A percentile compares a stretch with the other conserved stretches of the same genome.
Evolutionary conservation across 2,329 filamentous ascomycete species (phyloP).

Genomic region (Aspergillus brunneoviolaceus): DNA sequence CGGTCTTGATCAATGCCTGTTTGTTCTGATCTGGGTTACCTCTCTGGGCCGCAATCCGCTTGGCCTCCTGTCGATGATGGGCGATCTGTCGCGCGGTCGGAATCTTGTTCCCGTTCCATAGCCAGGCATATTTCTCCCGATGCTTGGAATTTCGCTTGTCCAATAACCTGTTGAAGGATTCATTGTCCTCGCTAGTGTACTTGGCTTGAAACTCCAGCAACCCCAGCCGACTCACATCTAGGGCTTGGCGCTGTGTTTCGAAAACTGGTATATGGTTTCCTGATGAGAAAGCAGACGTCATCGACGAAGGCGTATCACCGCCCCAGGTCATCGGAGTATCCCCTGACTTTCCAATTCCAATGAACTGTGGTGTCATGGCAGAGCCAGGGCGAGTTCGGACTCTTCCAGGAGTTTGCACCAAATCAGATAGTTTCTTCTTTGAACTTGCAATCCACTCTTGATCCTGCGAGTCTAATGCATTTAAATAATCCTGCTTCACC

Average conservation of each 20-base stretch:
- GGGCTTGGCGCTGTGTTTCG: constrained; percentile 46
- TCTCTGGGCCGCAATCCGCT: constrained; percentile 66
- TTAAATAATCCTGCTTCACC: constrained; percentile 86
- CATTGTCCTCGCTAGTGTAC: constrained; percentile 97
- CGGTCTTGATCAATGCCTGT: constrained; percentile 61
- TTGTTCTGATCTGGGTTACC: constrained; percentile 58
- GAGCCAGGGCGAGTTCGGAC: constrained; percentile 29
- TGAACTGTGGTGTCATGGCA: constrained; percentile 57
- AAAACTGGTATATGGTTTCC: constrained; percentile 32
- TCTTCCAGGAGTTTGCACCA: constrained; percentile 74
- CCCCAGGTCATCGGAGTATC: constrained; percentile 53
- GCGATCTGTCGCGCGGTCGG: constrained; percentile 61
- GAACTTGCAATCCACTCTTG: constrained; percentile 82
- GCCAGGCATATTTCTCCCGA: constrained; percentile 82
- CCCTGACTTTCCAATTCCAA: constrained; percentile 10
- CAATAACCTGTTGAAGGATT: constrained; percentile 88
- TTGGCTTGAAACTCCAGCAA: constrained; percentile 83
- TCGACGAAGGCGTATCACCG: constrained; percentile 71
- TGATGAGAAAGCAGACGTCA: constrained; percentile 37
- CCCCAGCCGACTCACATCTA: constrained; percentile 72
- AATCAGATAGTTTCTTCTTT: constrained; percentile 66
- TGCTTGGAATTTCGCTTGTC: constrained; percentile 86
- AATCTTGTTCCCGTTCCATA: constrained; percentile 86
- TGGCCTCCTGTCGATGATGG: constrained; percentile 58
- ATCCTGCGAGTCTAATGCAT: constrained; percentile 85